Evolutionary conservation across 441 rosid species (phyloP).

Genomic region (Daphne laureola): DNA sequence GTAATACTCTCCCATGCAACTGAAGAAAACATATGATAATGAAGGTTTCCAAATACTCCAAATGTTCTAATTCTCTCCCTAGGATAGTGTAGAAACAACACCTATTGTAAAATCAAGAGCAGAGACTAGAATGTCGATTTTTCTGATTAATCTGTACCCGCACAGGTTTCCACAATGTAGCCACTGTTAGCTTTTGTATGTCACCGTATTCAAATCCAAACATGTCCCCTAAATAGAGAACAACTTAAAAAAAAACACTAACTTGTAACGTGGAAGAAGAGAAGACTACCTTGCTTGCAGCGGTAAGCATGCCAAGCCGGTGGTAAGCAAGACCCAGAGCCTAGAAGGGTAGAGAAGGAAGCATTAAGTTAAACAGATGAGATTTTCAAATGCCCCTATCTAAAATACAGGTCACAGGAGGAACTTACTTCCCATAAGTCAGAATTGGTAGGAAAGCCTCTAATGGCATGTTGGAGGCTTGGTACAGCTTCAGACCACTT

Average conservation of each 20-base stretch:
- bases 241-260: conserved; percentile 3
- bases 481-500: conserved; percentile 88
- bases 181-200: no score
- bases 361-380: not conserved
- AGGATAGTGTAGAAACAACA: no score
- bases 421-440: conserved; percentile 83
- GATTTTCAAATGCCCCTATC: not conserved
- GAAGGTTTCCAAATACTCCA: no score
- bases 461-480: conserved; percentile 89
- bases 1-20: no score
- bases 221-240: not conserved
- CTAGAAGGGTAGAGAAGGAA: conserved; percentile 29
- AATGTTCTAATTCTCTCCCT: no score
- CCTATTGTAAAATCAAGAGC: no score
- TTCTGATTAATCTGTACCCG: no score
- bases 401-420: conserved; percentile 1
- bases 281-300: conserved; percentile 65
- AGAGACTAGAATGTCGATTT: no score
- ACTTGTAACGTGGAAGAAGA: conserved; percentile 6
- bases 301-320: conserved; percentile 91
- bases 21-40: no score
- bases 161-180: no score
- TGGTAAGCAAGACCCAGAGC: conserved; percentile 93
- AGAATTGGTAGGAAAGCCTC: conserved; percentile 74
- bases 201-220: not conserved